Evolutionary conservation across 352 stramenopile genomes (phyloP), one percentile per base, ranked within the genome.

Genomic region (Blastocystis sp.): DNA sequence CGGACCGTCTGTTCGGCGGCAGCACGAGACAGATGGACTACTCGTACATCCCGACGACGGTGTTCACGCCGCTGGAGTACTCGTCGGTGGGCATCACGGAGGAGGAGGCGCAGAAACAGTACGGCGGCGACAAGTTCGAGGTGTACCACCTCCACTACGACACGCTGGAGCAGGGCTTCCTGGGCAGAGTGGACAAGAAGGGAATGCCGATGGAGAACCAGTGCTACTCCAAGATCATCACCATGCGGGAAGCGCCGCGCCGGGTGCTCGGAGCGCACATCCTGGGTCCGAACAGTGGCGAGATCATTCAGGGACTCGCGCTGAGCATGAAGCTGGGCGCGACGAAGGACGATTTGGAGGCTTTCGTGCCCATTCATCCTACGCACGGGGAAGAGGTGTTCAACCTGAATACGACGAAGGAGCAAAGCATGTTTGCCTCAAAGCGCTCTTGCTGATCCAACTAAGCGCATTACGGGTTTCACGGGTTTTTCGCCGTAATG

Each of bases 11-110:
- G 37, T 98, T 96, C 92, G 94, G 93, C 89, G 93, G 93, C 61
- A 63, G 79, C n/a, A 26, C 41, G 26, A 55, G 66, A 91, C 92
- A 91, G 31, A 92, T 93, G 90, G 90, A 93, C 90, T 93, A 92
- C 62, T 66, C 37, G 6, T 50, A 65, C 24, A 88, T 93, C n/a
- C 62, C 91, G 13, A 92, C 91, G 24, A 91, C 96, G 0, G 96
- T 99, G 62, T 98, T 99, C 91, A 98, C 96, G 63, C 96, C 96
- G 12, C 94, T 99, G 70, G 97, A 99, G 92, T 99, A 98, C 91
- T 95, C 96, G 45, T 97, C 94, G 91, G 96, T 97, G 67, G 97
- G 97, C 70, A 92, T 98, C 59, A 98, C 94, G 51, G 97, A 99
- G 91, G 97, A 99, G 66, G 95, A 96, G 71, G 96, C 96, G 19